Evolutionary conservation across 1,284 basidiomycete species (phyloP), one percentile per base, ranked within the genome.

Genomic region (Cryptococcus sp.): DNA sequence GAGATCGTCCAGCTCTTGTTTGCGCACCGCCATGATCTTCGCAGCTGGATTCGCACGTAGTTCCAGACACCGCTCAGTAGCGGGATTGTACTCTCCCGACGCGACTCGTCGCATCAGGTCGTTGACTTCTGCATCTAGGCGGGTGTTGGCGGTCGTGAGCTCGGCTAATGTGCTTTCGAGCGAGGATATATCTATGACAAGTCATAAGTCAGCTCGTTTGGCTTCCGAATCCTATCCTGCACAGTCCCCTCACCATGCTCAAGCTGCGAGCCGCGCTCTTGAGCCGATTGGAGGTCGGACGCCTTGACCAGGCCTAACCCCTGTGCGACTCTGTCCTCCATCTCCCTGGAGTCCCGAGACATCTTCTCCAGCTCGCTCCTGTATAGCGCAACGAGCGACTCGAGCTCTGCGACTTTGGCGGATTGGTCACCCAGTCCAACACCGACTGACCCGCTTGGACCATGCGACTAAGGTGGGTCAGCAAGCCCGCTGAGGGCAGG

Each of bases 11-110:
- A 84, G 71, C 45, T 78, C 79, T 40, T 76, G 73, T 5, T 72
- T 72, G 7, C 83, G 71, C 41, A 84, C 70, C 10, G 80, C 80
- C 20, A 79, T 76, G 49, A 82, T 79, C 49, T 75, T 72, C 0
- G 76, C 70, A 0, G 82, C 80, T 0, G 83, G 83, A 58, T 82
- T 83, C 42, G 75, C 70, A 10, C 69, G 62, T 8, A 84, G 71
- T 45, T 82, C 80, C 42, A 84, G 69, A 50, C 80, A 80, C 38
- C 79, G 68, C 60, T 80, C 80, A 20, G 72, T 73, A 15, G 66
- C 65, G 5, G 78, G 72, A 62, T 84, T 81, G 71, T 80, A 83
- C 58, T 83, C 82, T 41, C 83, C 83, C 1, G 80, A 76, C 13
- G 75, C 78, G 13, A 81, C 78, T 8, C 80, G 76, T 10, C 68